Evolutionary conservation across 1,284 basidiomycete species (phyloP).

Genomic region (Boletus coffeatus): DNA sequence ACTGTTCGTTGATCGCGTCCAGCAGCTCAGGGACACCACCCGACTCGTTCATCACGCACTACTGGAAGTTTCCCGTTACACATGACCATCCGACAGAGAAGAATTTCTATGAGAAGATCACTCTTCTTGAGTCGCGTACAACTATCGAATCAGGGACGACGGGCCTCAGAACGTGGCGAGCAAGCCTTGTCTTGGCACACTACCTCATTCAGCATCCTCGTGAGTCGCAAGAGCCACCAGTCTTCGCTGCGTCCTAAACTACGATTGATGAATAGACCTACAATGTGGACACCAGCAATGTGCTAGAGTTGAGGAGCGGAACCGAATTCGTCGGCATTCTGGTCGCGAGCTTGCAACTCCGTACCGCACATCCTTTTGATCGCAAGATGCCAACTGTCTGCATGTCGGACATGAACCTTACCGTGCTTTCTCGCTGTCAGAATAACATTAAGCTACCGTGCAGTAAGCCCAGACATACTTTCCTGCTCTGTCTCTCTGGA

Average conservation of each 20-base stretch:
- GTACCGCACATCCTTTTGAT: constrained; percentile 11
- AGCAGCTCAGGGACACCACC: constrained; percentile 33
- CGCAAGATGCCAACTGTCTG: constrained; percentile 33
- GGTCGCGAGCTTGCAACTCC: constrained; percentile 47
- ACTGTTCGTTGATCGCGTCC: neutral
- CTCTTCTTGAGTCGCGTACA: constrained; percentile 66
- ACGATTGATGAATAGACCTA: constrained; percentile 37
- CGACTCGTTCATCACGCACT: constrained; percentile 60
- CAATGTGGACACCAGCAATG: constrained; percentile 35
- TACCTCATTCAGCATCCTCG: constrained; percentile 54
- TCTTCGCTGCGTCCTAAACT: neutral
- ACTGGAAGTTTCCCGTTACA: constrained; percentile 38
- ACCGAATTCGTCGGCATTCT: constrained; percentile 68
- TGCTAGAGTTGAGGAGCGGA: constrained; percentile 71
- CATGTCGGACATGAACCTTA: constrained; percentile 60
- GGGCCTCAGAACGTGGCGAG: constrained; percentile 71
- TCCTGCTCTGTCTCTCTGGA: neutral
- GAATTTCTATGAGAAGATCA: constrained; percentile 38
- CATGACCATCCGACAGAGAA: neutral
- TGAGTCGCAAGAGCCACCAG: constrained; percentile 23
- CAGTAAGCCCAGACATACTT: constrained; percentile 41
- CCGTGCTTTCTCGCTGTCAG: constrained; percentile 57
- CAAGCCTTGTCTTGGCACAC: constrained; percentile 60
- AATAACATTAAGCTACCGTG: constrained; percentile 55
- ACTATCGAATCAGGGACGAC: constrained; percentile 71